phyloP scores from a whole-genome alignment of 2,329 filamentous ascomycete genomes.

The Cadophora sp. region DNA sequence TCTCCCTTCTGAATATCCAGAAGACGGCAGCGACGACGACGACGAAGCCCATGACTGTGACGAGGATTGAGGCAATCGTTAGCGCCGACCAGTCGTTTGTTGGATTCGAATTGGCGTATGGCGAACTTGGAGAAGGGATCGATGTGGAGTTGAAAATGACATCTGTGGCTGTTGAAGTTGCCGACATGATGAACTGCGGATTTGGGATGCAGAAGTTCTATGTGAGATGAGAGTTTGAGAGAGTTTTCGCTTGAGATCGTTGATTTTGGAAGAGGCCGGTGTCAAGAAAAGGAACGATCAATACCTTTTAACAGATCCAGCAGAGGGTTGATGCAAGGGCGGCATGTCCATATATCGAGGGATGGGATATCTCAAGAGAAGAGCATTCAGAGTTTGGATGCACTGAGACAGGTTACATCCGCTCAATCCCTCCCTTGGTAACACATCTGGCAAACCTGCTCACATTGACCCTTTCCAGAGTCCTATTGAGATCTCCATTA shows the following conservation, averaged over 20 bases:
- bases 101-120: not conserved
- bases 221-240: not conserved
- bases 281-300: not conserved
- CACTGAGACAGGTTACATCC: not conserved
- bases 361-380: not conserved
- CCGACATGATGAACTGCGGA: not conserved
- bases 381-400: not conserved
- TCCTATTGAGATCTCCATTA: not conserved
- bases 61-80: not conserved
- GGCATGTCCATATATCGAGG: not conserved
- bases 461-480: not conserved
- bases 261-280: not conserved
- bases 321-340: not conserved
- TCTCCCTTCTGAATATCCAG: not conserved
- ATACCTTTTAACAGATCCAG: not conserved
- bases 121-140: not conserved
- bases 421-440: not conserved
- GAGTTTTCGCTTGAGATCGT: not conserved
- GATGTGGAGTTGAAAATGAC: not conserved
- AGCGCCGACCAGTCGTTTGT: not conserved
- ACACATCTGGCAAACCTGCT: not conserved
- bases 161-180: not conserved
- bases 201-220: not conserved
- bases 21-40: not conserved
- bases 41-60: not conserved